Evolutionary conservation across 202 grass and related monocot genomes (phyloP), one percentile per base, ranked within the genome.

Genomic region (Zizania palustris): DNA sequence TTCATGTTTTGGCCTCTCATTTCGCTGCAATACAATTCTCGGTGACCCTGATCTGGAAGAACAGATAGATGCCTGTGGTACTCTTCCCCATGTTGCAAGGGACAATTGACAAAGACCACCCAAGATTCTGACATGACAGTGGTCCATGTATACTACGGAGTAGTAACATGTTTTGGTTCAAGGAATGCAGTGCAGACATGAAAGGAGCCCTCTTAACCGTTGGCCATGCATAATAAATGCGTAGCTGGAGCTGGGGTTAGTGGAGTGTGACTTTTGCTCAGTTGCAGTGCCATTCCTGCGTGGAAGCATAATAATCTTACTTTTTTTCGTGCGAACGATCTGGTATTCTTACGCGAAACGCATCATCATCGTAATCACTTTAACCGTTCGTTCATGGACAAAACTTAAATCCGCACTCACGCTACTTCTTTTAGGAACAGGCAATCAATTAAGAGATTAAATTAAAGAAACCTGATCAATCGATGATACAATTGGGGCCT

Each of bases 201-300:
- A 28, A 28, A 28, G 28, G 28, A 28, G 28, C 15, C 6, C 19
- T 6, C 13, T n/a, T 37, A 45, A 37, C 58, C 60, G 0, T 65
- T 19, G 16, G 11, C 46, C 35, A 9, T 48, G 9, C 21, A 14
- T 49, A 13, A 4, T 33, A 22, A 1, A 4, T 0, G 6, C 0
- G 3, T 54, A 16, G 14, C 15, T 51, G 5, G 14, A 46, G 14
- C 13, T 61, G 21, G 28, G 6, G 46, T 20, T 21, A 43, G 38
- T 44, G 36, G 64, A 33, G 9, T 4, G 39, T 19, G 41, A 61
- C 37, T 56, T 13, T 18, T 65, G 20, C 15, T 65, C 16, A 60
- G 46, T 49, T 33, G 8, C 67, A 75, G 71, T 82, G 80, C 42
- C 33, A 69, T 69, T 50, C 54, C n/a, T 69, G 50, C 72, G 61